Evolutionary conservation across 2,329 filamentous ascomycete species (phyloP).

Genomic region (Emergomyces orientalis): DNA sequence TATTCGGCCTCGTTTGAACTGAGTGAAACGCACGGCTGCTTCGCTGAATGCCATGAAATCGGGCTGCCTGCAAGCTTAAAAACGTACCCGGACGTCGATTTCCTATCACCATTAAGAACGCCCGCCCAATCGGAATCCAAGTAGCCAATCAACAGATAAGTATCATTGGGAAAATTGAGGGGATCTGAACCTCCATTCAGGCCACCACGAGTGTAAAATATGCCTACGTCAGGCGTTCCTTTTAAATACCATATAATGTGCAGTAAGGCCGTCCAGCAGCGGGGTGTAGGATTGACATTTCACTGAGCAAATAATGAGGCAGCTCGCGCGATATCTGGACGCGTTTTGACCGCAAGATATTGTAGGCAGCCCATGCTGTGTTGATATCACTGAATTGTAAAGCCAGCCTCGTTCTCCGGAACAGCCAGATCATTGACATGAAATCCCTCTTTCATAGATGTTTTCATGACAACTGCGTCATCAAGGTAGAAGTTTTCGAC

Average conservation of each 20-base stretch:
- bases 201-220: not conserved
- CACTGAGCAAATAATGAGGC: not conserved
- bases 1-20: slow-evolving; percentile 17
- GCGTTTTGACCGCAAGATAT: not conserved
- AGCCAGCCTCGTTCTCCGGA: not conserved
- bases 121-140: not conserved
- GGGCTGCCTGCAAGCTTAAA: slow-evolving; percentile 9
- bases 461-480: not conserved
- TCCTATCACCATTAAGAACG: not conserved
- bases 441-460: not conserved
- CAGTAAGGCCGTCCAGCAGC: not conserved
- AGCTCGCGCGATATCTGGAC: not conserved
- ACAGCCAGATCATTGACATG: not conserved
- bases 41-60: slow-evolving; percentile 12
- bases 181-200: too few species aligned
- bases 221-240: rapidly evolving
- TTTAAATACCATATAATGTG: not conserved
- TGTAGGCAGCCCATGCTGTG: not conserved
- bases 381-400: not conserved
- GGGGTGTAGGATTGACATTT: not conserved
- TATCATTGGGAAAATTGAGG: too few species aligned
- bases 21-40: slow-evolving; percentile 12
- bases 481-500: not conserved
- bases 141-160: not conserved
- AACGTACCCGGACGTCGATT: slow-evolving; percentile 10